Evolutionary conservation across 75 land plant species (phyloP).

Genomic region (Pinus tabuliformis): DNA sequence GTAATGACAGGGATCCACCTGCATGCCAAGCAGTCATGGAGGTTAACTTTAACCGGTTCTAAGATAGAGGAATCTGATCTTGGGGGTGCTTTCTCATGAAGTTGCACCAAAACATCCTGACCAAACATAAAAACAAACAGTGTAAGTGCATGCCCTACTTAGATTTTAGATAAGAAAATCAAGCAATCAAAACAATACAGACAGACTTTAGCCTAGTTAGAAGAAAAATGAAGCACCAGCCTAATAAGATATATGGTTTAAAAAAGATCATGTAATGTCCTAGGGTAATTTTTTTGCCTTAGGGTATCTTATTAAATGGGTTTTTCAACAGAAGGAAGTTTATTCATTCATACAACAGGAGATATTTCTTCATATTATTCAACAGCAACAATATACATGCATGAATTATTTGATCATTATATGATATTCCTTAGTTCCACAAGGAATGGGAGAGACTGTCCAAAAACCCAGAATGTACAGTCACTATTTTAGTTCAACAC

Average conservation of each 20-base stretch:
- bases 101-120: constrained; percentile 28
- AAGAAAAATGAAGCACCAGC: neutral
- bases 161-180: neutral
- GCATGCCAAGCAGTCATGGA: constrained; percentile 99
- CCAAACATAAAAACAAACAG: neutral
- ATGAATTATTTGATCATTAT: too few species aligned
- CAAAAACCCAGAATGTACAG: too few species aligned
- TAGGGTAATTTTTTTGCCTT: too few species aligned
- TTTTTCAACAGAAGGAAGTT: too few species aligned
- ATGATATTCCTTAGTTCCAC: too few species aligned
- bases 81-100: constrained; percentile 23
- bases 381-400: too few species aligned
- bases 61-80: constrained; percentile 8
- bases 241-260: neutral
- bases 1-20: constrained; percentile 32
- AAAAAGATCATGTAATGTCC: neutral
- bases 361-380: too few species aligned
- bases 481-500: too few species aligned
- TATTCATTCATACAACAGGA: too few species aligned
- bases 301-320: too few species aligned
- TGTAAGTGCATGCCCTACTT: neutral
- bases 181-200: neutral
- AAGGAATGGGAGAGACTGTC: too few species aligned
- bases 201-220: neutral
- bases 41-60: constrained; percentile 85